Base-by-base conservation (phyloP, 2,329 filamentous ascomycete species). In the Akanthomyces uredinophilus region DNA sequence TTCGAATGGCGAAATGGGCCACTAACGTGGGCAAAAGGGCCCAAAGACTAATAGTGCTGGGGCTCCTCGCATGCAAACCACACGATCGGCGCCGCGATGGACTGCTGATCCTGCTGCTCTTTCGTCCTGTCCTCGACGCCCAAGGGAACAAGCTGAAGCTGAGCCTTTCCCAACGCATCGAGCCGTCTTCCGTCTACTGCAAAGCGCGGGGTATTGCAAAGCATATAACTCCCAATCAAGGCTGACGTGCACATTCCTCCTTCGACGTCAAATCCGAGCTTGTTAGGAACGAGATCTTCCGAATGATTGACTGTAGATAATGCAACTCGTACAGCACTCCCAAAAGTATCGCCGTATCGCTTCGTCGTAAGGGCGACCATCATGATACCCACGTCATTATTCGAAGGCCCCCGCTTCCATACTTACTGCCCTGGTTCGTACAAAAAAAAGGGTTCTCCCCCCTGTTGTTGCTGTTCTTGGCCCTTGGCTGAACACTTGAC, bases 1-100 rank as follows among this genome's bases (percentile, higher is more conserved):
- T 11, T 49, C 24, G 41, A 44, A 7, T 16, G 16, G 41, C 11
- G 41, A 8, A 14, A 11, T n/a, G n/a, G 41, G 41, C 41, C 20
- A 6, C 18, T n/a, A n/a, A 44, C 18, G 11, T n/a, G 32, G 32
- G 32, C 37, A 39, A 39, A n/a, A n/a, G n/a, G 37, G 37, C 13
- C 37, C 37, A 44, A 35, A 44, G 41, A 44, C 41, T 44, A 20
- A 44, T 47, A 29, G 7, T n/a, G 35, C n/a, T 18, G 24, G 49
- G 14, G 35, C 27, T 10, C 41, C 6, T 20, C 39, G 41, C 39
- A 56, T 46, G 41, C 41, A 56, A 56, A 56, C 53, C 24, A 43
- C 41, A 56, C 53, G 53, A 56, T 56, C 53, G 53, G 53, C 53
- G 29, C 53, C 24, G 16, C 22, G 53, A 56, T 56, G 39, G 39